These are phyloP conservation scores for Syzygium aromaticum DNA, from an alignment of 345 rosid species.

Conservation along the genomic window DNA sequence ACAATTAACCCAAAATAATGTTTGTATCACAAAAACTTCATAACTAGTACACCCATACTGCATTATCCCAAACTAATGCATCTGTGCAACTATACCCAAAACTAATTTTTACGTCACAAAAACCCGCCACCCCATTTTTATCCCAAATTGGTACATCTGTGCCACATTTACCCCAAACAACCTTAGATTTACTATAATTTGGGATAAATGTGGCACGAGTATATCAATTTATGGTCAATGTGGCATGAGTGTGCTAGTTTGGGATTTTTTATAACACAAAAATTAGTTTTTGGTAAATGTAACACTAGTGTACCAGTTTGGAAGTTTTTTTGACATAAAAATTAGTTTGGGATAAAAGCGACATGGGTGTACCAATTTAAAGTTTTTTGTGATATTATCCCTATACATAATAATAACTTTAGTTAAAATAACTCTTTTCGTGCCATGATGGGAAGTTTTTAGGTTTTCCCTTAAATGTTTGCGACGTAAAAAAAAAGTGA, in stretches of 20 bases:
- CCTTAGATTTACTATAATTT: too few species aligned
- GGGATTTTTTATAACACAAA: not conserved
- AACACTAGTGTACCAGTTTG: fast-evolving
- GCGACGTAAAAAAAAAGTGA: not conserved
- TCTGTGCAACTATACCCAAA: not conserved
- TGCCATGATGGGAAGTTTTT: not conserved
- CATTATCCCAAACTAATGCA: not conserved
- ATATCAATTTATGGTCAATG: not conserved
- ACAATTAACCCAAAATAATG: too few species aligned
- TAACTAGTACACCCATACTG: not conserved
- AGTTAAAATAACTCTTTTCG: not conserved
- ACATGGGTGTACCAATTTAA: not conserved
- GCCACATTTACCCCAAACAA: not conserved
- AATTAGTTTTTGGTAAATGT: not conserved
- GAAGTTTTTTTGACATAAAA: not conserved
- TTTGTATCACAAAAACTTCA: not conserved
- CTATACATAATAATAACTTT: not conserved
- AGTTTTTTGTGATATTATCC: not conserved
- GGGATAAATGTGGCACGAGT: too few species aligned
- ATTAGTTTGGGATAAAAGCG: not conserved
- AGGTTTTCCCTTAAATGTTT: not conserved
- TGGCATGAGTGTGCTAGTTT: not conserved
- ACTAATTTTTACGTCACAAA: not conserved
- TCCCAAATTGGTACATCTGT: not conserved
- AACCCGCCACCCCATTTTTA: too few species aligned